Base-by-base conservation (phyloP, 208 protist species). In the Wallacemonas sp. region DNA sequence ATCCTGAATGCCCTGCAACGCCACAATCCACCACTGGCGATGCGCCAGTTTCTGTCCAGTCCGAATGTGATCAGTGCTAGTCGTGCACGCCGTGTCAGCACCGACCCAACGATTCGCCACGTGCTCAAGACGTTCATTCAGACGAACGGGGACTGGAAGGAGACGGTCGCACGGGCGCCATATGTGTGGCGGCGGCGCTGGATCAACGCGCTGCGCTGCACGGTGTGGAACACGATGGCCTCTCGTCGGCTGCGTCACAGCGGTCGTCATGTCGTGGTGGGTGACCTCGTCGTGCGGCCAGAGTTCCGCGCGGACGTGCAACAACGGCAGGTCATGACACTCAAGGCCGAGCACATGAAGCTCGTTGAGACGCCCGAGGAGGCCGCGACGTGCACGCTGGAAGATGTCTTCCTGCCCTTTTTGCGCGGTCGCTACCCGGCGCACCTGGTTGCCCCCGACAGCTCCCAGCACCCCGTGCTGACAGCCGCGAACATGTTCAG, bases 391-490 rank as follows among this genome's bases (percentile, higher is more conserved):
- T 87, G 71, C 46, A 73, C 73, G 32, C 69, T 93, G 27, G 79
- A 93, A 30, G 87, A 96, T 58, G 72, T 96, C 19, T 91, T 79
- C 41, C 63, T 96, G 33, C 90, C 90, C 0, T 93, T 96, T 73
- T 68, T 95, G 15, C 81, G 87, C 19, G 90, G 90, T 15, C 53
- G 65, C 30, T 89, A 83, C 53, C 83, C 85, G n/a, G 60, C 62
- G 26, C 71, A 86, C 9, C 68, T 86, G 29, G 85, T 92, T 59
- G 85, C 85, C 22, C 70, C 78, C 3, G 70, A 90, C 22, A 61
- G 58, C 1, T 83, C 81, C 3, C 41, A 73, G 26, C 89, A 95
- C 62, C 85, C 86, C 19, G 81, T 95, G 46, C 86, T 92, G 83
- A 90, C 85, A 10, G 58, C 62, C 15, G 37, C 69, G 30, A 81